Percentiles rank a stretch among this genome's conserved stretches.
phyloP scores from a whole-genome alignment of 2,329 filamentous ascomycete genomes.

The Tolypocladium sp. region DNA sequence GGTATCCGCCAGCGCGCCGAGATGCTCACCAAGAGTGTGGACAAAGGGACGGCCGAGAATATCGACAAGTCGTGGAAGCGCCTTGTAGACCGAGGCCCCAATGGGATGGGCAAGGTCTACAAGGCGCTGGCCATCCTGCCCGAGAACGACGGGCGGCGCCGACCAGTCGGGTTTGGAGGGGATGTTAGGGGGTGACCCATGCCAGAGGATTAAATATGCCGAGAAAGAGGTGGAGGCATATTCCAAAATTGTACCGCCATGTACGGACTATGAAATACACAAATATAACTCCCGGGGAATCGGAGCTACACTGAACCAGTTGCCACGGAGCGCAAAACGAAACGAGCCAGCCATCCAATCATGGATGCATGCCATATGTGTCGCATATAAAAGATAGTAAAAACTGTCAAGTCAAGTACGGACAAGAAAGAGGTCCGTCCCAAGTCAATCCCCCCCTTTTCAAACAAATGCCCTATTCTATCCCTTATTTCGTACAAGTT shows the following conservation, averaged over 20 bases:
- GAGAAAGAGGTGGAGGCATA: neutral
- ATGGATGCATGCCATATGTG: neutral
- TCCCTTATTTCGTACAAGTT: constrained; percentile 37
- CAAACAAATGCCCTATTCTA: neutral
- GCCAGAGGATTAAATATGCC: neutral
- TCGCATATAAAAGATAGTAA: neutral
- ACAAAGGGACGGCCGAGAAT: constrained; percentile 42
- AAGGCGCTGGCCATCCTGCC: constrained; percentile 89
- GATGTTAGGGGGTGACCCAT: constrained; percentile 29
- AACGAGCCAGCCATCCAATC: neutral
- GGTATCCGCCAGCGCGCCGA: constrained; percentile 73
- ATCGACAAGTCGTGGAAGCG: constrained; percentile 71
- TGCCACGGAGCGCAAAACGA: neutral
- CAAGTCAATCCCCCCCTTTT: neutral
- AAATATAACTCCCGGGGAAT: neutral
- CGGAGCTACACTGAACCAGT: neutral
- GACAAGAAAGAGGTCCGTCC: neutral
- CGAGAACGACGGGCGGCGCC: constrained; percentile 61
- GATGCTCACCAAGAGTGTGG: constrained; percentile 46
- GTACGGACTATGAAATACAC: neutral
- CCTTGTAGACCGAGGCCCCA: constrained; percentile 71
- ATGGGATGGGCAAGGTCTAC: constrained; percentile 91
- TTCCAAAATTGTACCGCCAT: neutral
- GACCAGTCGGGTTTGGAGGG: constrained; percentile 89
- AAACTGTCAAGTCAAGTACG: neutral